Evolutionary conservation across 75 land plant genomes (phyloP), one percentile per base, ranked within the genome.

Genomic region (Cunninghamia lanceolata): DNA sequence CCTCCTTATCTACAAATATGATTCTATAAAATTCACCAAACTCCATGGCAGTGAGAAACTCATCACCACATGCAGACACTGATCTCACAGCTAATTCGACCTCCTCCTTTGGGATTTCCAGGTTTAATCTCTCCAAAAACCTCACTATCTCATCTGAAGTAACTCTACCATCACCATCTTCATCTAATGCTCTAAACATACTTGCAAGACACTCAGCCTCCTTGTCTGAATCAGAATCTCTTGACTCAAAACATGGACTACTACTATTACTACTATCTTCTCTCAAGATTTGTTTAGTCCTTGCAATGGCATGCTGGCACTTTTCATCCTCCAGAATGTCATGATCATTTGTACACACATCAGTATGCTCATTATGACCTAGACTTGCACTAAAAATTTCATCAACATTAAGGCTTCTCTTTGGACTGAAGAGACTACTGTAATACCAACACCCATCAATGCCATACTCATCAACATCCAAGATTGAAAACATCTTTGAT

Each of bases 111-210:
- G 63, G 84, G 35, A 83, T 36, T 19, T 50, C 84, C 40, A 53
- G 25, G 17, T 34, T 34, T 32, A 83, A 36, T 54, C 40, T 83
- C 21, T 52, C 25, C 66, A 83, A 52, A 53, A 53, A 83, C 9
- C 13, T 54, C 40, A 54, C 9, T 9, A 80, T 80, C 43, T 80
- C 82, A 25, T 50, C 40, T 0, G 66, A 16, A 46, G 66, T 83
- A 34, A 83, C 66, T 34, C 40, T 50, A 17, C 84, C 84, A 36
- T 83, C 84, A 30, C 84, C 39, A 83, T 53, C 84, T 35, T 52
- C 63, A 34, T 83, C 84, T 40, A 83, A 4, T 1, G 11, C n/a
- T 80, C 30, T 21, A 43, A 80, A 80, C 82, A 80, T 43, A 25
- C 47, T 34, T 40, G 46, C n/a, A 21, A 80, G 47, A n/a, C 82